Base-by-base conservation (phyloP, 2,329 filamentous ascomycete species). In the Diaporthe ampelina region DNA sequence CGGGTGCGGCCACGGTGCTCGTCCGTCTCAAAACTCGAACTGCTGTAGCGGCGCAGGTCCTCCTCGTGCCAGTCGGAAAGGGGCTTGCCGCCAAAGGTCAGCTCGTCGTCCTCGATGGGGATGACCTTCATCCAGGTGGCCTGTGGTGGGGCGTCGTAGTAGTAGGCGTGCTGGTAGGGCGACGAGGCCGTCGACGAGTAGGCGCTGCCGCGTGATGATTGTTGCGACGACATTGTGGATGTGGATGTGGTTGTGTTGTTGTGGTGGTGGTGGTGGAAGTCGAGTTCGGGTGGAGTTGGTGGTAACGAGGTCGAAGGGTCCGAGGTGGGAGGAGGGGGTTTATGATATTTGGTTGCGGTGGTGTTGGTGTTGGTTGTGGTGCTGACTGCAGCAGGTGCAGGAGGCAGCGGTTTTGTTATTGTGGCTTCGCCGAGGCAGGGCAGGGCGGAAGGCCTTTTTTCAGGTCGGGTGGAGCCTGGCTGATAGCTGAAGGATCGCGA, bases 51-150 rank as follows among this genome's bases (percentile, higher is more conserved):
- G 67, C 85, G 82, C 56, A 88, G 84, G 76, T 90, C 88, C 82
- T 91, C 89, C 81, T 91, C 89, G 80, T 91, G 90, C 89, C 89
- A 91, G 21, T 86, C 83, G 80, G 88, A 89, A 56, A 91, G 81
- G 52, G 88, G 85, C 85, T 91, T 91, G 78, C 89, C 89, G 73
- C 89, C 88, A 77, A 91, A 91, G 80, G 86, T 90, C 50, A 91
- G 83, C 76, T 91, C 89, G 73, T 91, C 89, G 79, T 91, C 89
- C 73, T 91, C 89, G 78, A 91, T 91, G 75, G 89, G 83, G 65
- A 87, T 91, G 45, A 87, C 86, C 71, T 87, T 84, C 76, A 89
- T 85, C 89, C 88, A 91, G 59, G 57, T 59, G 37, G 69, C 57
- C 81, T 76, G 74, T 83, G 80, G 52, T 74, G 63, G 69, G 19